A percentile compares a stretch with the other conserved stretches of the same genome.
These are phyloP conservation scores for Catenaria anguillulae DNA, from an alignment of 371 early-diverging fungal genomes.

Conservation along the genomic window DNA sequence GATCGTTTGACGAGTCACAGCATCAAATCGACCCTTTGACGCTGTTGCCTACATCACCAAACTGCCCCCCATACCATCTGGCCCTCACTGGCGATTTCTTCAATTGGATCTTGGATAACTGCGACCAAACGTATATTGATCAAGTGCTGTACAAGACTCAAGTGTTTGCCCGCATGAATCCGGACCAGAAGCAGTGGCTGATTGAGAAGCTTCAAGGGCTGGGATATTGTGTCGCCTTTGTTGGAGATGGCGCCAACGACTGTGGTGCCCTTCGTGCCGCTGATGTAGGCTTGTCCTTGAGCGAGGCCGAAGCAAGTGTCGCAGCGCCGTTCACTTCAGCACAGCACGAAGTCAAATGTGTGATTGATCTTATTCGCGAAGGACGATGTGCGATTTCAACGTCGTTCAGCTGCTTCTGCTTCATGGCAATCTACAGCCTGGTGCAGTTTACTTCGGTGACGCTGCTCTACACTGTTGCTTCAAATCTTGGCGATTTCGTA, in stretches of 20 bases:
- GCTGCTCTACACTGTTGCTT: slow-evolving; percentile 67
- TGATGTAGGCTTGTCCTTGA: slow-evolving; percentile 94
- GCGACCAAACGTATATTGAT: slow-evolving; percentile 41
- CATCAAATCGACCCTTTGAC: no score
- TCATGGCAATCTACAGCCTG: slow-evolving; percentile 80
- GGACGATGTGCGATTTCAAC: slow-evolving; percentile 98
- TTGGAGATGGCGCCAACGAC: slow-evolving; percentile 99
- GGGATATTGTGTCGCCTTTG: slow-evolving; percentile 87
- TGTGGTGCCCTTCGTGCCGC: slow-evolving; percentile 97
- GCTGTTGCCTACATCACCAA: no score
- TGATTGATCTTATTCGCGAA: slow-evolving; percentile 83
- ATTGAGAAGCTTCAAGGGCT: slow-evolving; percentile 68
- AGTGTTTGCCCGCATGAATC: slow-evolving; percentile 97
- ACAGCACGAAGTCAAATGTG: slow-evolving; percentile 76
- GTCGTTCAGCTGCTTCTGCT: slow-evolving; percentile 94
- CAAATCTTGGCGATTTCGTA: slow-evolving; percentile 71
- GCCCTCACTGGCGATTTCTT: slow-evolving; percentile 94
- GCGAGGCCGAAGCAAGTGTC: slow-evolving; percentile 93
- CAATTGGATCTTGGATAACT: slow-evolving; percentile 77
- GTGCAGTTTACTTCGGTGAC: slow-evolving; percentile 80
- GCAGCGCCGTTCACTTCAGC: slow-evolving; percentile 94
- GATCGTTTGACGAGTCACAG: no score
- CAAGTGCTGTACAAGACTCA: slow-evolving; percentile 79
- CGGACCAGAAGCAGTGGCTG: slow-evolving; percentile 93
- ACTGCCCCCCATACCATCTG: slow-evolving; percentile 44